Conservation (phyloP, 306 rosid genomes). For the Vicia villosa region DNA sequence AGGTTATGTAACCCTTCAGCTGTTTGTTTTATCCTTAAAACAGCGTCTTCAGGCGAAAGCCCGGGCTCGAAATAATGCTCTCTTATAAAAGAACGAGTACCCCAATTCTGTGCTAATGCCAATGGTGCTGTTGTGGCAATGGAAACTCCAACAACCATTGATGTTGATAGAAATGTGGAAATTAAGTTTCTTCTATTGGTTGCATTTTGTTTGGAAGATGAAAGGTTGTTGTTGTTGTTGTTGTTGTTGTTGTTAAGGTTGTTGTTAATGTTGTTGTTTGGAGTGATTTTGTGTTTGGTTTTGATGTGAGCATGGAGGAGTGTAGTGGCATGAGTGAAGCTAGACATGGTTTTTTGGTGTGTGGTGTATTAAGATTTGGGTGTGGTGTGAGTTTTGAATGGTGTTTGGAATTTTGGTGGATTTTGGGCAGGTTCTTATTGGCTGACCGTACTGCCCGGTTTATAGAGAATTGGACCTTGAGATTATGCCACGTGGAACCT, state of each 20-base stretch:
- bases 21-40: conserved; percentile 77
- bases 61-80: conserved; percentile 78
- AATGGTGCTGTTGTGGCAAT: conserved; percentile 10
- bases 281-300: conserved; percentile 38
- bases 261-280: neutral
- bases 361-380: neutral
- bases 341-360: conserved; percentile 53
- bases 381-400: conserved; percentile 19
- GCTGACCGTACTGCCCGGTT: conserved; percentile 46
- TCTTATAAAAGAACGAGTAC: conserved; percentile 64
- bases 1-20: conserved; percentile 85
- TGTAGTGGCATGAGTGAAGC: conserved; percentile 59
- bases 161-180: conserved; percentile 51
- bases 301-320: conserved; percentile 56
- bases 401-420: conserved; percentile 30
- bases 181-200: conserved; percentile 57
- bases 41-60: conserved; percentile 79
- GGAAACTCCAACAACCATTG: conserved; percentile 35
- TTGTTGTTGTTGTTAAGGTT: neutral
- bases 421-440: conserved; percentile 37
- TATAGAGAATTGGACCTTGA: conserved; percentile 32
- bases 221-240: conserved; percentile 18
- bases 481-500: conserved; percentile 49
- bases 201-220: conserved; percentile 17
- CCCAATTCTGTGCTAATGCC: conserved; percentile 79